Base-by-base conservation (phyloP, 495 filamentous ascomycete genomes). In the Penicillium samsonianum region DNA sequence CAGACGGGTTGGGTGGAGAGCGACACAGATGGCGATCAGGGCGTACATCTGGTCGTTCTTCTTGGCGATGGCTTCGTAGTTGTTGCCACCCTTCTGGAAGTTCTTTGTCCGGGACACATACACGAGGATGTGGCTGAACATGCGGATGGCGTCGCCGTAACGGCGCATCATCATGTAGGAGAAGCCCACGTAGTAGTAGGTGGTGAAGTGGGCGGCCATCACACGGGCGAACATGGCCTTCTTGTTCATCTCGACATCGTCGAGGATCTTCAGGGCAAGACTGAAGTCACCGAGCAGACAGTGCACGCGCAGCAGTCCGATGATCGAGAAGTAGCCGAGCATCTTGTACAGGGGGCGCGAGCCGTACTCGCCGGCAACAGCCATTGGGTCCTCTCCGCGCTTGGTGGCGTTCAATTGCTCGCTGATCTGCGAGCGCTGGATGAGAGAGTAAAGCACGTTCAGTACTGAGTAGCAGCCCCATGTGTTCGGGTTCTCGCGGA, bases 91-190 rank as follows among this genome's bases (percentile, higher is more conserved):
- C 87, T 98, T 98, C 77, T 98, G 95, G 85, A 98, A 97, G 80
- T 97, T 97, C 88, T 98, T 98, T 67, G 94, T 98, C 60, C 94
- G 86, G 48, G 91, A 96, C 61, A 98, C 95, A 80, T 98, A 98
- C 77, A 98, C 89, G 71, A 98, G 84, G 75, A 98, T 98, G 82
- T 98, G 94, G 81, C 89, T 92, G 86, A 98, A 98, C 87, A 96
- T 93, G 81, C 93, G 91, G 77, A 98, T 96, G 73, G 94, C 94
- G 71, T 98, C 94, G 76, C 90, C 91, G 69, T 98, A 98, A 69
- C 94, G 90, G 74, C 93, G 91, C 90, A 97, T 92, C 94, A 98
- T 98, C 94, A 98, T 98, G 85, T 98, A 98, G 64, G 90, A 95
- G 86, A 98, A 98, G 54, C 94, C 94, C 62, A 98, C 93, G 72